Evolutionary conservation across 2,329 filamentous ascomycete genomes (phyloP), one percentile per base, ranked within the genome.

Genomic region (Hyphodiscus sp.): DNA sequence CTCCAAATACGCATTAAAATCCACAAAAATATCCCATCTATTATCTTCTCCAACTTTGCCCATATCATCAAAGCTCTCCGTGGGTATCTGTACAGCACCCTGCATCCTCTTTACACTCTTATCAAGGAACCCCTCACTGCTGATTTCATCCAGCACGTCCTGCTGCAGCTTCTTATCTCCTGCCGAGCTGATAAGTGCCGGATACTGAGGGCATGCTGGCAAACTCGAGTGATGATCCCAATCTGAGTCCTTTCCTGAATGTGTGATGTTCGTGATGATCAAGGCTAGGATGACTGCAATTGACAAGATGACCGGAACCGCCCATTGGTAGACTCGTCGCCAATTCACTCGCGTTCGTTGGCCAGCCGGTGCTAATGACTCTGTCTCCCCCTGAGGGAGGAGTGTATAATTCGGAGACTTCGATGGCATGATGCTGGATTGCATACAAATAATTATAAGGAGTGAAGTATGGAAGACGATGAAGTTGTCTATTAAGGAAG

Each of bases 1-100:
- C 41, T 70, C 67, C 4, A 83, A 66, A 26, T 76, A 75, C 2
- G 72, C 62, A 49, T 79, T 73, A 5, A 82, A 68, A 6, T 74
- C 67, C 48, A 76, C 74, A 59, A 81, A 80, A 0, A 77, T 71
- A 23, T 76, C 68, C 79, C 79, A 83, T 51, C 80, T 71, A 49
- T 72, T 64, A 60, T 83, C 80, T 41, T 75, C 66, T n/a, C 75
- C 76, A 19, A 81, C 73, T 3, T 71, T 67, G 2, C 79, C 79
- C 49, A 80, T 73, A 54, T 82, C 77, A 53, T 83, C 80, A 57
- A 76, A 82, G 44, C 74, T 79, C 43, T 81, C 68, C 0, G 79
- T 76, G 1, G 76, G 74, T 41, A 83, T 74, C 51, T 74, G 71
- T 9, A 83, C 80, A 2, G 83, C 74, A 2, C 74, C 74, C 19